Conservation (phyloP, 495 filamentous ascomycete species). For the Aspergillus olivimuriae region DNA sequence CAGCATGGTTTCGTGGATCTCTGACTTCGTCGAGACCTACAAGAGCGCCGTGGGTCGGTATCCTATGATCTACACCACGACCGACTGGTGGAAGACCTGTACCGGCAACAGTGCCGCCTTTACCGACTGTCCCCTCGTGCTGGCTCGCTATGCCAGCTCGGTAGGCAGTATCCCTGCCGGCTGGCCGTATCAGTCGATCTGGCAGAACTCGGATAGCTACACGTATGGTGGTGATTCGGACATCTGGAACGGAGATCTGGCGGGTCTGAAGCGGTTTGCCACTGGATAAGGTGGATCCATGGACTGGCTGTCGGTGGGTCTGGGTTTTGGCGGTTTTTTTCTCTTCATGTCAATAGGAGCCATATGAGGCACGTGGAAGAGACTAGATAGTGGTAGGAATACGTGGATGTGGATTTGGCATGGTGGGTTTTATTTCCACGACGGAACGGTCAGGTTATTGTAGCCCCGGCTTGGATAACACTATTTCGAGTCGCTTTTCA, state of each 20-base stretch:
- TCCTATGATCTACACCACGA: constrained; percentile 51
- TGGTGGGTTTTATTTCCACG: no score
- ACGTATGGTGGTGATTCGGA: constrained; percentile 47
- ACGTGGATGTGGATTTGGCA: no score
- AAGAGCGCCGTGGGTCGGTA: constrained; percentile 39
- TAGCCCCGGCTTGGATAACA: no score
- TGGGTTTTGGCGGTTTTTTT: no score
- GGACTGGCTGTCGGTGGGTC: no score
- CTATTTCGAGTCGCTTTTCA: no score
- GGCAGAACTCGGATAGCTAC: constrained; percentile 44
- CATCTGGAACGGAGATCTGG: constrained; percentile 38
- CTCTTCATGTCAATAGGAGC: no score
- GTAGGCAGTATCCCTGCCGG: constrained; percentile 43
- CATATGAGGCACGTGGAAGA: no score
- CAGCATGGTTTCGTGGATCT: constrained; percentile 51
- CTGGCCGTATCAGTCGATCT: constrained; percentile 52
- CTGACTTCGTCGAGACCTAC: constrained; percentile 49
- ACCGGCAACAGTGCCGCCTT: constrained; percentile 48
- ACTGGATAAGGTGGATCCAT: neutral
- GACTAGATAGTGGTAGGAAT: no score
- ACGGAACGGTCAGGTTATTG: no score
- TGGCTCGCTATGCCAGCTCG: constrained; percentile 43
- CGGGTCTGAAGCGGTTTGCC: neutral
- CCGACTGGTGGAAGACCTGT: constrained; percentile 52
- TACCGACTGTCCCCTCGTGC: constrained; percentile 39